Base-by-base conservation (phyloP, 768 basidiomycete species). In the Nidularia sp. region DNA sequence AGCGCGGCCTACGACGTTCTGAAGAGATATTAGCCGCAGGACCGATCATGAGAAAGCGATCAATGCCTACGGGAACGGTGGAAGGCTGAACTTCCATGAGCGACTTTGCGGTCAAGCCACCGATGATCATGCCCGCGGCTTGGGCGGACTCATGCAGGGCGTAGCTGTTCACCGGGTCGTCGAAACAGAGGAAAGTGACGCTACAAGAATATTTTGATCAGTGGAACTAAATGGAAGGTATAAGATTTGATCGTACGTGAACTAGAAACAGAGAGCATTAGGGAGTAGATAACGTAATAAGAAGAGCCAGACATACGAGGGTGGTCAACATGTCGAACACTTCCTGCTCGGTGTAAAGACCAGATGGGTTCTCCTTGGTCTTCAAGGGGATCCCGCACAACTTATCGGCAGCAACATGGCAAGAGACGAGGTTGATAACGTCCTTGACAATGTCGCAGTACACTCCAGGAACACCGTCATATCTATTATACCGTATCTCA, bases 381-480 rank as follows among this genome's bases (percentile, higher is more conserved):
- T 80, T 81, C 39, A 79, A 57, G 9, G 71, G 59, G 31, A 81
- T 66, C 2, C 79, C 79, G 42, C 69, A 65, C 75, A 41, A 18
- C 15, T 41, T 41, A 2, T 18, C 15, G 2, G 73, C 70, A 29
- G 69, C 68, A 66, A 76, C 75, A 50, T 75, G 69, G 0, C 71
- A 67, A 2, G 67, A 63, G 15, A 70, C 66, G 7, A 74, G 61
- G 48, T 79, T 79, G 61, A 78, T 66, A 8, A 81, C 77, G 52
- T 79, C 75, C 25, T 29, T 29, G 13, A 78, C 73, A 52, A 82
- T 68, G 55, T 83, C 76, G 50, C 82, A 59, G 34, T 69, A 71
- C 41, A 57, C 66, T 35, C 70, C 72, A 6, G 65, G 57, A 13
- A 67, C 54, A 32, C 66, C 66, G n/a, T 62, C 54, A 47, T 70